Evolutionary conservation across 805 yeast genomes (phyloP).

Genomic region (Cyberlindnera americana): DNA sequence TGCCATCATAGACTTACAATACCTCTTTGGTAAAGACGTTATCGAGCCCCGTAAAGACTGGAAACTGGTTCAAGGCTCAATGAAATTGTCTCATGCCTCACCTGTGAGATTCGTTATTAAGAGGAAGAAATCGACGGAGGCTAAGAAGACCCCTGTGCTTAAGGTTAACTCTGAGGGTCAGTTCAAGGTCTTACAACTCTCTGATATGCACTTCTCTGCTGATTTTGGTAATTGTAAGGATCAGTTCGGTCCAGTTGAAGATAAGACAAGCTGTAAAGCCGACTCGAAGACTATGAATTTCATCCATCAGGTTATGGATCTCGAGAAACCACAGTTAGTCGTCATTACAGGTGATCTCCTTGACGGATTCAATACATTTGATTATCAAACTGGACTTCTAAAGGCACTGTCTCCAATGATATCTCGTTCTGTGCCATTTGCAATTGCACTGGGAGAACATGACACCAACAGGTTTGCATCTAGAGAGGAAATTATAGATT

Average conservation of each 20-base stretch:
- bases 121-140: not conserved
- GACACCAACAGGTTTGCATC: conserved; percentile 52
- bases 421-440: conserved; percentile 52
- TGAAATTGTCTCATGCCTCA: not conserved
- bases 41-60: conserved; percentile 61
- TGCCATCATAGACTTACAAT: conserved; percentile 44
- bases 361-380: conserved; percentile 54
- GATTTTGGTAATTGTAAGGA: conserved; percentile 55
- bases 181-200: conserved; percentile 61
- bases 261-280: conserved; percentile 41
- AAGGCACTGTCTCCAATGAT: conserved; percentile 57
- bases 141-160: conserved; percentile 14
- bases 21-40: conserved; percentile 52
- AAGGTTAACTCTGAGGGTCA: conserved; percentile 32
- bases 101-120: conserved; percentile 11
- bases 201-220: conserved; percentile 63
- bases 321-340: conserved; percentile 59
- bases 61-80: conserved; percentile 32
- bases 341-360: conserved; percentile 65
- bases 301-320: conserved; percentile 46
- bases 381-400: conserved; percentile 56
- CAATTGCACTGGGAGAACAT: conserved; percentile 56
- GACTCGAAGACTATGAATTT: conserved; percentile 51
- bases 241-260: conserved; percentile 22
- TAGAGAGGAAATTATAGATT: conserved; percentile 41